Evolutionary conservation across 2,329 filamentous ascomycete species (phyloP), one percentile per base, ranked within the genome.

Genomic region (Cordyceps fumosorosea): DNA sequence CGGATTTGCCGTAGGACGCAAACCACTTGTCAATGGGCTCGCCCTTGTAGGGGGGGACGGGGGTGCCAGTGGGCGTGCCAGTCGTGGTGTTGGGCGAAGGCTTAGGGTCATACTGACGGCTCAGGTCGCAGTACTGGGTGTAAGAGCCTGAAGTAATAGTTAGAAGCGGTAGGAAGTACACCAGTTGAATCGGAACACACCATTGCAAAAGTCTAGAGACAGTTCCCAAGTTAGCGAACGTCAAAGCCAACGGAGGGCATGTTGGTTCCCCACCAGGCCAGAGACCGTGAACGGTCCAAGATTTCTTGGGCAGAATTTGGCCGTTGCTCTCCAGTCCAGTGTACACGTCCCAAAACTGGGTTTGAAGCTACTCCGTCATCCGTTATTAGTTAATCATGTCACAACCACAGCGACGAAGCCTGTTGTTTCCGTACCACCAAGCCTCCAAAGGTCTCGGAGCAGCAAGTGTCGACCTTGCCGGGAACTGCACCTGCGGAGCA

Each of bases 91-190:
- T 88, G 29, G 86, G 85, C 0, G 78, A 80, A 0, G 84, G 84
- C 16, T 72, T 68, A 1, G 85, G 86, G 68, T 89, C 86, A 66
- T 86, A 89, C 71, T 89, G 86, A 0, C 86, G 81, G 72, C 67
- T 76, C 56, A 87, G 70, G 68, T 89, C 86, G 73, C 86, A 89
- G 72, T 88, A 89, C 65, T 89, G 85, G 0, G 84, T 87, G 69
- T 84, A 89, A 0, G 78, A 81, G 53, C 84, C 83, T 74, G 40
- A 22, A 12, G 5, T 8, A n/a, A n/a, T 12, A 24, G 16, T 47
- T 47, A 48, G 51, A 26, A 32, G 44, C 12, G 7, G 1, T 11
- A 37, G 11, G 1, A 5, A 16, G 24, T 18, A 16, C 16, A 32
- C 16, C 3, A n/a, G 24, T 26, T 24, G 2, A 12, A 10, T 37